Conservation (phyloP, 257 asterid species). For the Craterostigma plantagineum region DNA sequence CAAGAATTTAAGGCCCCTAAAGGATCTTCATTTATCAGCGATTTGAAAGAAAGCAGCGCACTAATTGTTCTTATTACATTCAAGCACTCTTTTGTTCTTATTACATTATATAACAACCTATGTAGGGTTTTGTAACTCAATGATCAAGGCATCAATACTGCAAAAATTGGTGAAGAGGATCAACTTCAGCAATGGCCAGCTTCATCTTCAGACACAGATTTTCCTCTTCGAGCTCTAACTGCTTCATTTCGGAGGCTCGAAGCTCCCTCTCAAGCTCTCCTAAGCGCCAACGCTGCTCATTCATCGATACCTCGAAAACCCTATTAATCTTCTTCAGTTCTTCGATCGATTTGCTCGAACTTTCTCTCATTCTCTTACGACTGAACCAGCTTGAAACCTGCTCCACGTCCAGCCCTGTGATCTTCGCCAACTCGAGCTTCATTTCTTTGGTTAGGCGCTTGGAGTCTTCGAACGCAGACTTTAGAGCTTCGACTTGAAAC, state of each 20-base stretch:
- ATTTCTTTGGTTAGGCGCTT: background rate
- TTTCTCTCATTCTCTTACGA: background rate
- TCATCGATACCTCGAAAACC: too few species aligned
- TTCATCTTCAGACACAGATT: too few species aligned
- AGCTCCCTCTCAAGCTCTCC: too few species aligned
- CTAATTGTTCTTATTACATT: too few species aligned
- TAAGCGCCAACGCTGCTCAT: too few species aligned
- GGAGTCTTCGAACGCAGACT: background rate
- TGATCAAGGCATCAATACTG: too few species aligned
- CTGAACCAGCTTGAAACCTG: background rate
- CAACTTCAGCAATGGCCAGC: too few species aligned
- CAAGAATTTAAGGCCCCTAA: conserved; percentile 13
- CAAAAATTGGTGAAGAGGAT: too few species aligned
- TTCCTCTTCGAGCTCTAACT: background rate
- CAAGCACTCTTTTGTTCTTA: too few species aligned
- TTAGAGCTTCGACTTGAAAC: background rate
- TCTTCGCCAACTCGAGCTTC: background rate
- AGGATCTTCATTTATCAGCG: conserved; percentile 27
- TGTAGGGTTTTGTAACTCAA: too few species aligned
- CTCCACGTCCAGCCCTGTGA: background rate
- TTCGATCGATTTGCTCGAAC: background rate
- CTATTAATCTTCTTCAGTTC: too few species aligned
- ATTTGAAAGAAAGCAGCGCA: conserved; percentile 29
- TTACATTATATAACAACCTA: too few species aligned
- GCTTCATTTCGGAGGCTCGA: background rate